phyloP scores from a whole-genome alignment of 2,329 filamentous ascomycete genomes.

The Chrysoporthe puriensis region DNA sequence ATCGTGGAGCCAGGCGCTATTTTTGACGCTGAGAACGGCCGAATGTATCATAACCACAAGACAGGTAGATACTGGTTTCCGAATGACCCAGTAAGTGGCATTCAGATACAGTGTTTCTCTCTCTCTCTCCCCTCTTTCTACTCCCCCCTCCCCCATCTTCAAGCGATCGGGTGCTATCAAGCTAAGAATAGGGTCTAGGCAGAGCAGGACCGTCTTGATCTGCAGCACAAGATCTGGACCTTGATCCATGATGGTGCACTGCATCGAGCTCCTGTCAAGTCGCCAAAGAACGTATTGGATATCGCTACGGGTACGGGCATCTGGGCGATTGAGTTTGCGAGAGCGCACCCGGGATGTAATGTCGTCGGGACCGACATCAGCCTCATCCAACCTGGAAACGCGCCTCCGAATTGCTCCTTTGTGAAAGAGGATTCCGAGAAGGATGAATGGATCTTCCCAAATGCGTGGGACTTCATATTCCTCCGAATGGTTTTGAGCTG shows the following conservation, averaged over 20 bases:
- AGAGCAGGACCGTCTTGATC: no score
- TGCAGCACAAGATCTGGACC: constrained; percentile 43
- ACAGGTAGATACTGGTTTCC: no score
- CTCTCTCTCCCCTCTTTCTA: no score
- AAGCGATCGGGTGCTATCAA: no score
- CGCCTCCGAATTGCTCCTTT: constrained; percentile 58
- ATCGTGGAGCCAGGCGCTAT: no score
- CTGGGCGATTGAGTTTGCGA: constrained; percentile 53
- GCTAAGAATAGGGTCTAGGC: no score
- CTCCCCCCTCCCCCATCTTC: no score
- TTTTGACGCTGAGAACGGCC: no score
- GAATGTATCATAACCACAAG: no score
- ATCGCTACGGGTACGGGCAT: constrained; percentile 52
- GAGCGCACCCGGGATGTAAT: constrained; percentile 41
- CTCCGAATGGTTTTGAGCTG: constrained; percentile 52
- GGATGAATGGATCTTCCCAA: constrained; percentile 47
- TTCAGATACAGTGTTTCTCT: no score
- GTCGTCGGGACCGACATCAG: constrained; percentile 50
- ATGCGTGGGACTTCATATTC: constrained; percentile 58
- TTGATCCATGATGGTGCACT: constrained; percentile 45
- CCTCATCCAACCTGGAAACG: constrained; percentile 44
- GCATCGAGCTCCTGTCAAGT: constrained; percentile 48
- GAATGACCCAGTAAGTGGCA: no score
- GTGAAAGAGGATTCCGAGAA: constrained; percentile 56
- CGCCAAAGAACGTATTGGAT: constrained; percentile 49